Evolutionary conservation across 139 green algal species (phyloP), one percentile per base, ranked within the genome.

Genomic region (Eudorina sp.): DNA sequence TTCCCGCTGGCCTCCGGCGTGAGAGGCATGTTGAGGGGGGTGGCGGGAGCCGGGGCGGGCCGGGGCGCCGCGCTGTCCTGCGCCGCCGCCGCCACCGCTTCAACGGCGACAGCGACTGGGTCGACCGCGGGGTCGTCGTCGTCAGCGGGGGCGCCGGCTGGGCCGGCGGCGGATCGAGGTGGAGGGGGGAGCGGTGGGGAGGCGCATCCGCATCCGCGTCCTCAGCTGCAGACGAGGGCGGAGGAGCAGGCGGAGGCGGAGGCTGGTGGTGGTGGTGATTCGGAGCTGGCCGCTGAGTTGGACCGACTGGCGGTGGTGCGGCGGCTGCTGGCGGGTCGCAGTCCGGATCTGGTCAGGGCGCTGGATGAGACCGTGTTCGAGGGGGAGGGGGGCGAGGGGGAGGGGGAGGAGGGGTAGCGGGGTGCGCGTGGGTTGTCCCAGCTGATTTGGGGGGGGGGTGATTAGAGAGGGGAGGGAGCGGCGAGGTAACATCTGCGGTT

Each of bases 1-100:
- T 88, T 88, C 36, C 83, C 83, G 23, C 83, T 88, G 34, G 83
- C 83, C 4, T 55, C 83, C 3, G 83, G 83, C 1, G 83, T 88
- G 27, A 68, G 83, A 0, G 34, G 68, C 46, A 81, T 88, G 83
- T 25, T 88, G 51, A 36, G 83, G 21, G 69, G 48, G 25, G 62
- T 4, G 4, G 62, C 9, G 27, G 29, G 29, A 14, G 43, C 27
- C 3, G 16, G n/a, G n/a, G n/a, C n/a, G n/a, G n/a, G n/a, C n/a
- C n/a, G n/a, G n/a, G n/a, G n/a, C n/a, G n/a, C n/a, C n/a, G n/a
- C n/a, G n/a, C n/a, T n/a, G n/a, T n/a, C n/a, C n/a, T n/a, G n/a
- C n/a, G n/a, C n/a, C n/a, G n/a, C n/a, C n/a, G n/a, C n/a, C n/a
- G n/a, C n/a, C n/a, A n/a, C n/a, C n/a, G n/a, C n/a, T n/a, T n/a